These are phyloP conservation scores for Hondaea fermentalgiana DNA, from an alignment of 108 stramenopile species.

Conservation along the genomic window DNA sequence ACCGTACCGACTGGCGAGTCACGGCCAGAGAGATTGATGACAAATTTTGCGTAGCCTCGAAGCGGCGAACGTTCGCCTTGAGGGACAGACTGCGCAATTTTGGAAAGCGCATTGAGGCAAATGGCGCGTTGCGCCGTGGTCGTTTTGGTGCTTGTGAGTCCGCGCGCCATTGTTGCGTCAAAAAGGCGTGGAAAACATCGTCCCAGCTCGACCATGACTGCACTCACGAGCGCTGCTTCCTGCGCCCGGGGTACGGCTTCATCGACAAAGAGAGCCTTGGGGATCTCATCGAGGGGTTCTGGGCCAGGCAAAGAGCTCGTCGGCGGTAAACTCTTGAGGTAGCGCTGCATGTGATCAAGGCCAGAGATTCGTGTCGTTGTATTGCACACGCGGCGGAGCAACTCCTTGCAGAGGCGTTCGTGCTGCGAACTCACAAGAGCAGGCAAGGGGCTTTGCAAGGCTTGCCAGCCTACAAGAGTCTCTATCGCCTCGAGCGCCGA, in stretches of 20 bases:
- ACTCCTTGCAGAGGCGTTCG: neutral
- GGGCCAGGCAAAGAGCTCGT: neutral
- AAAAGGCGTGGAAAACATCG: neutral
- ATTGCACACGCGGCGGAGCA: neutral
- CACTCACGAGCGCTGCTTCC: neutral
- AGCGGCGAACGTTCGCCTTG: neutral
- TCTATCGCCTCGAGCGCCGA: neutral
- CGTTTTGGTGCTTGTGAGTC: neutral
- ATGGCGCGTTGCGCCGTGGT: slow-evolving; percentile 3
- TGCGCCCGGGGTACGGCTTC: neutral
- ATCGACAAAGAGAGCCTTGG: neutral
- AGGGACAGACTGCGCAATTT: neutral
- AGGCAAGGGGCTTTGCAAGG: too few species aligned
- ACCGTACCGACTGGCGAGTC: neutral
- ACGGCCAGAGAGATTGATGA: neutral
- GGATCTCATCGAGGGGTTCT: neutral
- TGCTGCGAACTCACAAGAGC: neutral
- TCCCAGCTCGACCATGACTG: neutral
- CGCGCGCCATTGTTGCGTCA: neutral
- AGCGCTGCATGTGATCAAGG: slow-evolving; percentile 9
- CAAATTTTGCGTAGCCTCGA: neutral
- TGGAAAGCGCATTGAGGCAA: neutral
- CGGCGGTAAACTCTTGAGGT: neutral
- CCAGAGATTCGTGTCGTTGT: neutral
- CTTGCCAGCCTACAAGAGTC: neutral